Percentiles rank a stretch among this genome's conserved stretches.
These are phyloP conservation scores for Leucoagaricus sp. DNA, from an alignment of 1,284 basidiomycete genomes.

Conservation along the genomic window DNA sequence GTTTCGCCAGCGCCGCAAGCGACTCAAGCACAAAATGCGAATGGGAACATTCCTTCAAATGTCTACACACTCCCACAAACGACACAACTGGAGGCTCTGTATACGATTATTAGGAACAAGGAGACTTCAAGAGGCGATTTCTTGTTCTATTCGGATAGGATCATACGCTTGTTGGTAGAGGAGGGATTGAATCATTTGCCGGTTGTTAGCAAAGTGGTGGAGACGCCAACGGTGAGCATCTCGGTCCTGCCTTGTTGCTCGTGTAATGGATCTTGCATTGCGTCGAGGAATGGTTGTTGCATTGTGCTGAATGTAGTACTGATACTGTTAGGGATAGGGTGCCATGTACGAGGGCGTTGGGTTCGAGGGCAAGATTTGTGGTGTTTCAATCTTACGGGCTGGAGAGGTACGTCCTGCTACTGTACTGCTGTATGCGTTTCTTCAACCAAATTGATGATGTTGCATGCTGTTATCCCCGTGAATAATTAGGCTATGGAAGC, in stretches of 20 bases:
- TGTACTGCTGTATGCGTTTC: not conserved
- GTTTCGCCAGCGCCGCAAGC: constrained; percentile 16
- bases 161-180: constrained; percentile 76
- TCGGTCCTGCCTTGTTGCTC: not conserved
- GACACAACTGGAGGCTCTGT: constrained; percentile 90
- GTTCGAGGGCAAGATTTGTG: constrained; percentile 94
- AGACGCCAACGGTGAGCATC: constrained; percentile 70
- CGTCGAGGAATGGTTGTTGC: not conserved
- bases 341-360: constrained; percentile 85
- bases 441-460: not conserved
- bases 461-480: not conserved
- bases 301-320: not conserved
- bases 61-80: constrained; percentile 88
- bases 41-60: constrained; percentile 62
- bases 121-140: constrained; percentile 91
- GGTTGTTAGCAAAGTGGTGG: constrained; percentile 80
- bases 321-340: constrained; percentile 47
- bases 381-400: constrained; percentile 89
- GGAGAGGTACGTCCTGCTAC: constrained; percentile 62
- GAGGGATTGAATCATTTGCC: constrained; percentile 97
- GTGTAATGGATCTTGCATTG: too few relatives aligned
- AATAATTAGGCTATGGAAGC: constrained; percentile 83
- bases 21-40: constrained; percentile 27
- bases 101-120: constrained; percentile 94
- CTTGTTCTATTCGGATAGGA: constrained; percentile 90